Conservation (phyloP, 2,329 filamentous ascomycete species). For the Microthyrium microscopicum region DNA sequence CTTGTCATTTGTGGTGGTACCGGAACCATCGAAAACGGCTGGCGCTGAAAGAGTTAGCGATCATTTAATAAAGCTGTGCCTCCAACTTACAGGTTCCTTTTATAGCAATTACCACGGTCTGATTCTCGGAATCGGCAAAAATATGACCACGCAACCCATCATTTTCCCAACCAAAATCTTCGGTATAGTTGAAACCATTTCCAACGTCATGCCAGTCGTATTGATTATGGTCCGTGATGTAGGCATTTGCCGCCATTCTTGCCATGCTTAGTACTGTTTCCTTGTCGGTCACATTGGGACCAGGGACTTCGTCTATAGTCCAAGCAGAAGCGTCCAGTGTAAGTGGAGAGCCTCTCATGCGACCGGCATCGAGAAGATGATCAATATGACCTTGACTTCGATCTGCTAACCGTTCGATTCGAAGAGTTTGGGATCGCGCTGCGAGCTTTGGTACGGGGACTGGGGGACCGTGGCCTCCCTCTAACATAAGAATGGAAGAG, state of each 20-base stretch:
- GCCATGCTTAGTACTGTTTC: slow-evolving; percentile 71
- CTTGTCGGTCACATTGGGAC: slow-evolving; percentile 73
- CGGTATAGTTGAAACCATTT: slow-evolving; percentile 65
- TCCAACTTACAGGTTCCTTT: slow-evolving; percentile 54
- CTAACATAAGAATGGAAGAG: slow-evolving; percentile 44
- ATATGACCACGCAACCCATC: slow-evolving; percentile 87
- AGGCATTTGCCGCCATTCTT: slow-evolving; percentile 78
- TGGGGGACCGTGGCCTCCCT: slow-evolving; percentile 28
- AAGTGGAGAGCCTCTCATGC: slow-evolving; percentile 49
- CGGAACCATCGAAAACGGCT: slow-evolving; percentile 90
- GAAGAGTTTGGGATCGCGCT: slow-evolving; percentile 44
- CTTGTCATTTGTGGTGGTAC: slow-evolving; percentile 94
- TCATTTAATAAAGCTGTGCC: slow-evolving; percentile 8
- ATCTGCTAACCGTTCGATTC: slow-evolving; percentile 69
- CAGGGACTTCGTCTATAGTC: slow-evolving; percentile 62
- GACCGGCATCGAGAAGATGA: slow-evolving; percentile 56
- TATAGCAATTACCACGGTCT: slow-evolving; percentile 75
- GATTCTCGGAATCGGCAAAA: slow-evolving; percentile 72
- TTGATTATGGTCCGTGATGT: slow-evolving; percentile 54
- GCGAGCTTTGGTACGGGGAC: slow-evolving; percentile 26
- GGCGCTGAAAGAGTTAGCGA: slow-evolving; percentile 23
- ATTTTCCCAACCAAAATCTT: slow-evolving; percentile 80
- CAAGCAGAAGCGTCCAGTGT: slow-evolving; percentile 59
- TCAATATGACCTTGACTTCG: slow-evolving; percentile 62
- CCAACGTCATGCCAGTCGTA: slow-evolving; percentile 67